Evolutionary conservation across 768 basidiomycete genomes (phyloP), one percentile per base, ranked within the genome.

Genomic region (Mrakia frigida): DNA sequence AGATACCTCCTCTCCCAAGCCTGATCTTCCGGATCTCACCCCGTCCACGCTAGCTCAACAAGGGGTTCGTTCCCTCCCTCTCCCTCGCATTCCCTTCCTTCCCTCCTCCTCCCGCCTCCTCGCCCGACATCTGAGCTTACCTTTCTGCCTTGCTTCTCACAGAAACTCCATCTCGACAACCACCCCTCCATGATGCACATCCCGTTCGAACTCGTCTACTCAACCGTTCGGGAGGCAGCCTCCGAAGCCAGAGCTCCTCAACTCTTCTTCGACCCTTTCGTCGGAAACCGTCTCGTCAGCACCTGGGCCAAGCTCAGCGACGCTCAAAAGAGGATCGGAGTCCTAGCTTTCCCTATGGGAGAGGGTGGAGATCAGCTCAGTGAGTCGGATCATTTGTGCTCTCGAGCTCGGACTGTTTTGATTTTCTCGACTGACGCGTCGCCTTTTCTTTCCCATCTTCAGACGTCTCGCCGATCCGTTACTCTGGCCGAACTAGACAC

Each of bases 21-120:
- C 7, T 43, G 43, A 46, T 7, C 33, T 71, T 77, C 77, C 25
- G 25, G 21, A 77, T 75, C 76, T 72, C 69, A 61, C 85, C 82
- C 75, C 84, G 80, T 70, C 80, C 80, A n/a, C 77, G 37, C 53
- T 75, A 11, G 31, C 68, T 0, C 46, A 75, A n/a, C 43, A 39
- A 25, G 52, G 33, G 25, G 74, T 70, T 16, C 25, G 74, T 75
- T n/a, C 37, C 25, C 31, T 6, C 39, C 6, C 13, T 39, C 63
- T 35, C 10, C 18, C 63, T 65, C 63, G 46, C 65, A 3, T n/a
- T 13, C 23, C 65, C 6, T 65, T 25, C 56, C 31, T 65, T 33
- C 10, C 63, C 4, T 37, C 63, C 7, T 13, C 21, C 63, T 33
- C 33, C 2, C 6, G 13, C 63, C 35, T 16, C 23, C n/a, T n/a